phyloP scores from a whole-genome alignment of 2,329 filamentous ascomycete species.

The Calonectria leucothoes region DNA sequence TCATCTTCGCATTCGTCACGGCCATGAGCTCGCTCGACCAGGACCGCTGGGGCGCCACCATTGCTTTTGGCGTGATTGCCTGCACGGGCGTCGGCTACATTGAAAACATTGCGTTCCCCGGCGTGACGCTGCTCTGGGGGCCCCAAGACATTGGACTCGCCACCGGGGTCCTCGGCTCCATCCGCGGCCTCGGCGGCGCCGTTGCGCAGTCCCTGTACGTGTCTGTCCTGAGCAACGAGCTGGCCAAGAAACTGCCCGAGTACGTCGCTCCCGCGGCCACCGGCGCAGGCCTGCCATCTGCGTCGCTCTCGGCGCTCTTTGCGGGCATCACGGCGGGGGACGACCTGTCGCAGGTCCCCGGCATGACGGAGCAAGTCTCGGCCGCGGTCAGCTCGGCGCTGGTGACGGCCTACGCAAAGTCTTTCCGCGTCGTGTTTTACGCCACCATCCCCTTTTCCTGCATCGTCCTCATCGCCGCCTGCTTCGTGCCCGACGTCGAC shows the following conservation, averaged over 20 bases:
- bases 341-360: conserved; percentile 46
- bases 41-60: conserved; percentile 43
- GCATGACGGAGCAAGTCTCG: conserved; percentile 48
- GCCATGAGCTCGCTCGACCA: conserved; percentile 43
- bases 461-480: conserved; percentile 50
- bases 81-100: conserved; percentile 50
- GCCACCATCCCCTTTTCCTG: conserved; percentile 53
- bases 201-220: conserved; percentile 51
- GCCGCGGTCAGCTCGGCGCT: conserved; percentile 48
- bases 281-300: conserved; percentile 48
- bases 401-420: conserved; percentile 54
- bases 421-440: conserved; percentile 57
- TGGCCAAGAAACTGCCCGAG: conserved; percentile 46
- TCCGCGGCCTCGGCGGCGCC: conserved; percentile 55
- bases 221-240: conserved; percentile 51
- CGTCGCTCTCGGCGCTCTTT: conserved; percentile 48
- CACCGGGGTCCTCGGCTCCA: conserved; percentile 57
- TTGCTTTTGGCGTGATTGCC: conserved; percentile 48
- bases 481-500: conserved; percentile 55
- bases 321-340: conserved; percentile 46
- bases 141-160: conserved; percentile 59
- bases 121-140: conserved; percentile 58
- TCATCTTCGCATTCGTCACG: conserved; percentile 49
- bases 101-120: conserved; percentile 55
- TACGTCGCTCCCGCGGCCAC: conserved; percentile 50